Conservation (phyloP, 192 early-diverging fungal genomes). For the Haplosporangium gracile region DNA sequence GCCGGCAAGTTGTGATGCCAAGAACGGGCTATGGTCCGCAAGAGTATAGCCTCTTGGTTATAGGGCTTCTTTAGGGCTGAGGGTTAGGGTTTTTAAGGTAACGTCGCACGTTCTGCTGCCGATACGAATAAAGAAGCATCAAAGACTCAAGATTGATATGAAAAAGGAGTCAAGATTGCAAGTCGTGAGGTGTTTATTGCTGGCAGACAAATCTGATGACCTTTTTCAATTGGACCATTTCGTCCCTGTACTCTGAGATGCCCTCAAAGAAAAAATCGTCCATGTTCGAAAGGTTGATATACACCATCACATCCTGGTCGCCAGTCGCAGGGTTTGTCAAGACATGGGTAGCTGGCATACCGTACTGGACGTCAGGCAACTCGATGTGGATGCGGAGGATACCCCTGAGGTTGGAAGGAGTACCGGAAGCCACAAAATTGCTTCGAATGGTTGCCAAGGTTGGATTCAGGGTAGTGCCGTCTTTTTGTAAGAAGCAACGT, state of each 20-base stretch:
- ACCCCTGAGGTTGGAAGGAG: constrained; percentile 13
- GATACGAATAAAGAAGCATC: too few species aligned
- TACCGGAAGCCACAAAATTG: constrained; percentile 14
- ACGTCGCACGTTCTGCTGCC: too few species aligned
- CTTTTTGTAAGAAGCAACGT: too few species aligned
- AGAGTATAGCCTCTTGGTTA: too few species aligned
- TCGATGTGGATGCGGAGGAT: constrained; percentile 32
- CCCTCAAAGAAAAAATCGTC: constrained; percentile 28
- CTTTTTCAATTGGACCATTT: constrained; percentile 6
- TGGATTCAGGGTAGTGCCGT: too few species aligned
- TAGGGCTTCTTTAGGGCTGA: too few species aligned
- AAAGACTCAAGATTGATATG: too few species aligned
- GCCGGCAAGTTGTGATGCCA: background rate
- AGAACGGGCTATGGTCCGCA: background rate
- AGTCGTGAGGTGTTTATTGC: too few species aligned
- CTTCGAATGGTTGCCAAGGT: background rate
- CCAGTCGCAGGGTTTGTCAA: constrained; percentile 6
- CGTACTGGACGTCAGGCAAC: constrained; percentile 8
- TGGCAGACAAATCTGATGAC: too few species aligned
- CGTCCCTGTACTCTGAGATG: background rate
- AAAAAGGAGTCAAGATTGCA: too few species aligned
- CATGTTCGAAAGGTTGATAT: constrained; percentile 25
- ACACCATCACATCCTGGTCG: background rate
- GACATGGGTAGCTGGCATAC: constrained; percentile 10
- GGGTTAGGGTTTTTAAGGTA: too few species aligned